Base-by-base conservation (phyloP, 441 rosid species). In the Euphorbia celastroides region DNA sequence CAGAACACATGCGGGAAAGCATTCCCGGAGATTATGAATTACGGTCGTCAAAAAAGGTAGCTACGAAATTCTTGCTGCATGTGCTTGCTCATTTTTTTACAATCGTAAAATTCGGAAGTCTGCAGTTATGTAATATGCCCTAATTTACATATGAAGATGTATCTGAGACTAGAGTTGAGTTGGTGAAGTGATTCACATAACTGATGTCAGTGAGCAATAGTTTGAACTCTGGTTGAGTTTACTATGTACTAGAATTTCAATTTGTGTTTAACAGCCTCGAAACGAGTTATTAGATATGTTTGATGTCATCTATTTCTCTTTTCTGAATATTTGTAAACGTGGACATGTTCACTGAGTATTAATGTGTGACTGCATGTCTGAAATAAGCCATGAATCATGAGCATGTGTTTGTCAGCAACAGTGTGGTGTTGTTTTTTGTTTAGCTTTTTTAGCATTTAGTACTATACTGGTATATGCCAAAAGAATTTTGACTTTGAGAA, bases 31-130 rank as follows among this genome's bases (percentile, higher is more conserved):
- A 87, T 75, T 95, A 92, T 74, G 99, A 95, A 80, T 68, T 90
- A 69, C 89, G 96, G 63, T 92, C 99, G 72, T 95, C 99, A 57
- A 95, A 84, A 82, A 95, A 92, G 93, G 99, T 92, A 75, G 58
- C 48, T 38, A n/a, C 11, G 59, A 46, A 41, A 23, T 52, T 19
- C 13, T 46, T 44, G 56, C 22, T 48, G 64, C 58, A 16, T 48
- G 30, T 20, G 12, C 20, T 10, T 58, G 30, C 5, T 57, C 22
- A 10, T 56, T 67, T 44, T 67, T 56, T 67, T 42, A 13, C 44
- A 48, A 42, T 38, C 16, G 7, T 42, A 42, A 44, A 44, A 38
- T 44, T n/a, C n/a, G n/a, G n/a, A 44, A 2, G 1, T 19, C 11
- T 32, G n/a, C n/a, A 20, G 46, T 42, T 8, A 14, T 52, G 44